phyloP scores from a whole-genome alignment of 1,284 basidiomycete species.

The Tetrapyrgos nigripes region DNA sequence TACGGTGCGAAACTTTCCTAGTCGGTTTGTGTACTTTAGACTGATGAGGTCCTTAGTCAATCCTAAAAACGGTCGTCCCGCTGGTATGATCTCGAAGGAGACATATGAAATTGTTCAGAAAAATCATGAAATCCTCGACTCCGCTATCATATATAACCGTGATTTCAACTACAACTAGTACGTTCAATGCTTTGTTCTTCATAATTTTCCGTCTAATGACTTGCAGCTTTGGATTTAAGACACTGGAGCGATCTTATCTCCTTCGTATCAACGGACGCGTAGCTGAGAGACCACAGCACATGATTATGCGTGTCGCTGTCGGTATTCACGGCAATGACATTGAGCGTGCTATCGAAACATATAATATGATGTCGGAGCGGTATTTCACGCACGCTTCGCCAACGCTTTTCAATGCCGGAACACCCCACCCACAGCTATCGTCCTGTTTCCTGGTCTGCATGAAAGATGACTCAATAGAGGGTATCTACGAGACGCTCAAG shows the following conservation, averaged over 20 bases:
- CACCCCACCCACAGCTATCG: constrained; percentile 92
- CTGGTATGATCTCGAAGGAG: constrained; percentile 92
- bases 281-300: constrained; percentile 97
- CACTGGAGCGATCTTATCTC: constrained; percentile 96
- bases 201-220: background rate
- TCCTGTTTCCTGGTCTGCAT: constrained; percentile 98
- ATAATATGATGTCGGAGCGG: constrained; percentile 94
- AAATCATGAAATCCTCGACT: constrained; percentile 87
- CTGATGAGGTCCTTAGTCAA: constrained; percentile 66
- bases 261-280: constrained; percentile 94
- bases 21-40: background rate
- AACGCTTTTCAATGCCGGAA: constrained; percentile 98
- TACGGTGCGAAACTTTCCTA: constrained; percentile 65
- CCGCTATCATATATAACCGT: constrained; percentile 96
- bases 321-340: constrained; percentile 95
- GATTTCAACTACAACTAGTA: constrained; percentile 97
- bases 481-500: constrained; percentile 98
- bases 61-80: constrained; percentile 89
- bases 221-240: constrained; percentile 96
- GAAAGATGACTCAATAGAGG: constrained; percentile 99
- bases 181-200: constrained; percentile 8
- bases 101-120: constrained; percentile 86
- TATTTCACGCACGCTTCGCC: constrained; percentile 99
- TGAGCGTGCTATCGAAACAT: constrained; percentile 90
- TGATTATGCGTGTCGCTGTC: constrained; percentile 99